Percentiles rank a stretch among this genome's conserved stretches.
Conservation (phyloP, 2,329 filamentous ascomycete genomes). For the Verticillium albo-atrum region DNA sequence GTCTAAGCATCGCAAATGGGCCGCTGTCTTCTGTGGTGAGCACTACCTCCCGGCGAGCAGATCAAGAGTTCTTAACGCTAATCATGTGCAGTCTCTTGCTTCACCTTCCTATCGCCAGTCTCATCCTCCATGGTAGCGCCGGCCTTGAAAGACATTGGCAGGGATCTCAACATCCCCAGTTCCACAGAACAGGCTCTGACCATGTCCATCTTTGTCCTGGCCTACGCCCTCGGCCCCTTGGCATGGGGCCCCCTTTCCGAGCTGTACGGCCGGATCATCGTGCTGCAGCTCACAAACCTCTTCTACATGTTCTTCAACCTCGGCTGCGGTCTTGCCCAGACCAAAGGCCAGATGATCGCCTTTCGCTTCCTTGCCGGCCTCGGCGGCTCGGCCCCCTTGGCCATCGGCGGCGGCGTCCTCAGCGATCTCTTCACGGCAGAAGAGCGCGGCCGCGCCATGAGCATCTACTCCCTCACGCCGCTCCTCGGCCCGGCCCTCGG, state of each 20-base stretch:
- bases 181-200: slow-evolving; percentile 35
- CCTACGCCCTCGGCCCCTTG: slow-evolving; percentile 44
- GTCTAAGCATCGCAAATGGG: slow-evolving; percentile 51
- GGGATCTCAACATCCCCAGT: slow-evolving; percentile 46
- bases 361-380: slow-evolving; percentile 42
- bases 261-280: slow-evolving; percentile 35
- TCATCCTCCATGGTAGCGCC: slow-evolving; percentile 55
- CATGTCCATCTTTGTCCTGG: slow-evolving; percentile 51
- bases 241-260: slow-evolving; percentile 46
- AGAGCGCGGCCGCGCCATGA: slow-evolving; percentile 33
- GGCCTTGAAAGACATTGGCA: slow-evolving; percentile 43
- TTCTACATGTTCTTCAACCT: slow-evolving; percentile 57
- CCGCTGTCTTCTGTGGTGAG: slow-evolving; percentile 37
- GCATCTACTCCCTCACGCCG: slow-evolving; percentile 32
- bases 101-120: slow-evolving; percentile 57
- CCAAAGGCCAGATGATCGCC: slow-evolving; percentile 35
- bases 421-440: slow-evolving; percentile 37
- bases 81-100: slow-evolving; percentile 38
- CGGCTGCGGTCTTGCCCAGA: slow-evolving; percentile 49
- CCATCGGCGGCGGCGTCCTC: slow-evolving; percentile 35
- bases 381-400: slow-evolving; percentile 33
- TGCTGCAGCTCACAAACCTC: slow-evolving; percentile 36
- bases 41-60: not conserved
- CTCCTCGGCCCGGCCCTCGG: slow-evolving; percentile 62
- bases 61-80: not conserved